These are phyloP conservation scores for Boletus sp. DNA, from an alignment of 768 basidiomycete species.

Conservation along the genomic window DNA sequence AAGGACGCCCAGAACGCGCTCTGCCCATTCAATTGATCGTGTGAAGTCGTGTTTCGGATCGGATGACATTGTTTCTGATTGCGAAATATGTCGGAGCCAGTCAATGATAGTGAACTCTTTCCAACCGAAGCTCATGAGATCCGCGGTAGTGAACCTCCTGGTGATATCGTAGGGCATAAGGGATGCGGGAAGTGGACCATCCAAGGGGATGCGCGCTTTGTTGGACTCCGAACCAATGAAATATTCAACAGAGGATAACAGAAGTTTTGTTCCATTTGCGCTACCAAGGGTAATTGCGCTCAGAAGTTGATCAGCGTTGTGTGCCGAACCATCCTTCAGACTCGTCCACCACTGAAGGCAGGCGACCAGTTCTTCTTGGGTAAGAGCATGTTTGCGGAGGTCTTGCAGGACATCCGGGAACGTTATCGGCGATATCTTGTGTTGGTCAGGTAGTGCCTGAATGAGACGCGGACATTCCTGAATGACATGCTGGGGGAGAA, in stretches of 20 bases:
- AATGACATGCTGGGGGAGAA: conserved; percentile 59
- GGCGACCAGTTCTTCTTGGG: background rate
- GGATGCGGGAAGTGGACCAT: conserved; percentile 74
- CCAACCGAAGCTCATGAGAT: conserved; percentile 69
- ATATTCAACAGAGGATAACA: conserved; percentile 60
- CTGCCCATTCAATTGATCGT: conserved; percentile 68
- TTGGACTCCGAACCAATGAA: conserved; percentile 54
- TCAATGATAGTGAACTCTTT: conserved; percentile 67
- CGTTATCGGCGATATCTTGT: background rate
- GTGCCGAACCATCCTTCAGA: background rate
- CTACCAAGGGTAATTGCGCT: conserved; percentile 40
- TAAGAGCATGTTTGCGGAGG: background rate
- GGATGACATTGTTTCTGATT: conserved; percentile 38
- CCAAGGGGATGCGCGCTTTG: conserved; percentile 56
- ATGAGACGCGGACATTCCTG: conserved; percentile 51
- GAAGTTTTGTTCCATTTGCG: conserved; percentile 52
- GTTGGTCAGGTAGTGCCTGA: conserved; percentile 7
- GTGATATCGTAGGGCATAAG: conserved; percentile 62
- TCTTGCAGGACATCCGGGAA: background rate
- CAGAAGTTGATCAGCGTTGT: background rate
- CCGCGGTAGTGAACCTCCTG: conserved; percentile 47
- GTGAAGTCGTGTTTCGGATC: conserved; percentile 57
- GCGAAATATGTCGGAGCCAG: conserved; percentile 67
- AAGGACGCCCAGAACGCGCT: conserved; percentile 63
- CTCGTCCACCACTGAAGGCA: conserved; percentile 6